Percentiles rank a stretch among this genome's conserved stretches.
Evolutionary conservation across 495 filamentous ascomycete genomes (phyloP).

Genomic region (Hypoxylon subgilvum): DNA sequence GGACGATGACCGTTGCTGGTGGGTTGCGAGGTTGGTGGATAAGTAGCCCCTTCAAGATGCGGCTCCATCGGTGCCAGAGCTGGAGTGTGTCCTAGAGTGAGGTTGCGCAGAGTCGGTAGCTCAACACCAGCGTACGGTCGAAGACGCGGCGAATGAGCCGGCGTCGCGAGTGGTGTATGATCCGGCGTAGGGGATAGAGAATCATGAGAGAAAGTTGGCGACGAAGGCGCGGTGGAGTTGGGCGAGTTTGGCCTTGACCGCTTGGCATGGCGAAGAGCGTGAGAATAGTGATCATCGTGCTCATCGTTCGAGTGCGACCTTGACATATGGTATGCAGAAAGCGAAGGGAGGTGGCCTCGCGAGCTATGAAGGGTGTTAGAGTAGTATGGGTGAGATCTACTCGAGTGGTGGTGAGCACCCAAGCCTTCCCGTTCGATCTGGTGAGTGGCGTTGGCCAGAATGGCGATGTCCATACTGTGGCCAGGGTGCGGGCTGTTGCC

Average conservation of each 20-base stretch:
- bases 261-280: conserved; percentile 72
- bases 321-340: conserved; percentile 91
- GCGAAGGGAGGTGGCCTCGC: conserved; percentile 70
- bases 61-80: conserved; percentile 93
- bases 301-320: conserved; percentile 90
- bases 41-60: conserved; percentile 59
- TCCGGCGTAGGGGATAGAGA: conserved; percentile 95
- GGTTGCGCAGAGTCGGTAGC: conserved; percentile 85
- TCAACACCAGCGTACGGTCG: conserved; percentile 73
- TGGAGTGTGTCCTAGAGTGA: conserved; percentile 86
- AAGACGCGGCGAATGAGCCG: conserved; percentile 91
- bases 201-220: conserved; percentile 97
- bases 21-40: conserved; percentile 46
- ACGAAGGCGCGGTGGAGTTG: conserved; percentile 92
- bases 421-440: conserved; percentile 79
- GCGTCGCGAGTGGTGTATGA: conserved; percentile 93
- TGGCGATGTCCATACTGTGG: conserved; percentile 76
- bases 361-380: conserved; percentile 58
- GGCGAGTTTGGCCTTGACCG: conserved; percentile 91
- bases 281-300: conserved; percentile 71
- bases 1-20: conserved; percentile 51
- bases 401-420: conserved; percentile 41
- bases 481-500: conserved; percentile 49
- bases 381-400: conserved; percentile 63
- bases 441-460: conserved; percentile 89